A percentile compares a stretch with the other conserved stretches of the same genome.
These are phyloP conservation scores for Termitomyces sp. DNA, from an alignment of 768 basidiomycete species.

Conservation along the genomic window DNA sequence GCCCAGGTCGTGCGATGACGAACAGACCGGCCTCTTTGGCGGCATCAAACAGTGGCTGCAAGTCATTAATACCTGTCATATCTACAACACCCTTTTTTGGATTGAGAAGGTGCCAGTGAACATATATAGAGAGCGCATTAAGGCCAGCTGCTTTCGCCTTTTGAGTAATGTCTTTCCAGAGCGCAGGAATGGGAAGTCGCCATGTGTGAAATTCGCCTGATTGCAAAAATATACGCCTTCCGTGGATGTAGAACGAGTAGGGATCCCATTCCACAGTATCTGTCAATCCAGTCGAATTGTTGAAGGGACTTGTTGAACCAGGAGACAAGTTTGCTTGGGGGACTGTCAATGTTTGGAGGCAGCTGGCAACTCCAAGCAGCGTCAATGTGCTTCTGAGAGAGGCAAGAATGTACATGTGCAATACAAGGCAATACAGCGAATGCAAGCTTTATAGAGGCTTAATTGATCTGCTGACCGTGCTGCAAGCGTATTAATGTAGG, in stretches of 20 bases:
- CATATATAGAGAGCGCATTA: conserved; percentile 12
- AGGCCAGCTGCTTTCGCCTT: conserved; percentile 14
- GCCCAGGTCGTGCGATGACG: conserved; percentile 13
- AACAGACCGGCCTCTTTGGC: conserved; percentile 13
- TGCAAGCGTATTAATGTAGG: not conserved
- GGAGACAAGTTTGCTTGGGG: not conserved
- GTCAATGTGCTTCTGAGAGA: not conserved
- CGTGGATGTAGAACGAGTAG: conserved; percentile 13
- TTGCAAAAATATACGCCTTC: conserved; percentile 12
- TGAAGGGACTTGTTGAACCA: not conserved
- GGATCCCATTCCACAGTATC: conserved; percentile 11
- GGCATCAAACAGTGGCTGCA: conserved; percentile 14
- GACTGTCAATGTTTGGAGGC: not conserved
- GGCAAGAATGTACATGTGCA: not conserved
- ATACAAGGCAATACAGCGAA: not conserved
- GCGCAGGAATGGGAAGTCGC: conserved; percentile 11
- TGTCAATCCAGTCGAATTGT: conserved; percentile 11
- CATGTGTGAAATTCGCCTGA: conserved; percentile 15
- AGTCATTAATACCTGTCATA: conserved; percentile 12
- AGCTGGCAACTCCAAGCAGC: not conserved
- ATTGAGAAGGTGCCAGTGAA: conserved; percentile 14
- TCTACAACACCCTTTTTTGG: conserved; percentile 12
- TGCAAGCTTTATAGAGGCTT: not conserved
- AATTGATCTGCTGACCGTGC: conserved; percentile 8
- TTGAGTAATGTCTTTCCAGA: conserved; percentile 14